A percentile compares a stretch with the other conserved stretches of the same genome.
These are phyloP conservation scores for Xylaria sp. DNA, from an alignment of 2,329 filamentous ascomycete genomes.

Conservation along the genomic window DNA sequence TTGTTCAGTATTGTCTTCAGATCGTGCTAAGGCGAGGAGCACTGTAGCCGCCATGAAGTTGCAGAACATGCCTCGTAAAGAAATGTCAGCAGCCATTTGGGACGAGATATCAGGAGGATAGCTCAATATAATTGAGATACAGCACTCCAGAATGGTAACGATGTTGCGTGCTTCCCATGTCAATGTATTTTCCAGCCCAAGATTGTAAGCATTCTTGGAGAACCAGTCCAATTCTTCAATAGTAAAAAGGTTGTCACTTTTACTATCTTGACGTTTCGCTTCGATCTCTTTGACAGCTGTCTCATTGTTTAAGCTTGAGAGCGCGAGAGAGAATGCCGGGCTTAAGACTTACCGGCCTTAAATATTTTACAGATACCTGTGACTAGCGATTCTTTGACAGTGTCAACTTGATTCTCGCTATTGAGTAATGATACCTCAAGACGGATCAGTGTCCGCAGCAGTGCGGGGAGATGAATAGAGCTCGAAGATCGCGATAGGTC, in stretches of 20 bases:
- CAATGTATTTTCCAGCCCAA: slow-evolving; percentile 67
- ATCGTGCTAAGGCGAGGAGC: slow-evolving; percentile 57
- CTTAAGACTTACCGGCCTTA: slow-evolving; percentile 46
- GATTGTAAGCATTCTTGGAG: slow-evolving; percentile 79
- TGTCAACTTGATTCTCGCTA: slow-evolving; percentile 30
- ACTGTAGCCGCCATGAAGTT: slow-evolving; percentile 68
- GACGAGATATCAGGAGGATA: slow-evolving; percentile 55
- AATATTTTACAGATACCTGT: slow-evolving; percentile 61
- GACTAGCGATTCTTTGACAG: slow-evolving; percentile 34
- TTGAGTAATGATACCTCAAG: slow-evolving; percentile 53
- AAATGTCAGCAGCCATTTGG: slow-evolving; percentile 53
- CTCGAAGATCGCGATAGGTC: slow-evolving; percentile 54
- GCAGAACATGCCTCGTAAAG: slow-evolving; percentile 69
- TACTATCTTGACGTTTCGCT: slow-evolving; percentile 45
- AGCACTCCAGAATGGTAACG: slow-evolving; percentile 61
- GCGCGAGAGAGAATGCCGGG: neutral
- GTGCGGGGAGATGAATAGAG: slow-evolving; percentile 63
- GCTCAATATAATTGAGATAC: slow-evolving; percentile 56
- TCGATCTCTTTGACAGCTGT: slow-evolving; percentile 50
- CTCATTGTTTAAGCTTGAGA: slow-evolving; percentile 21
- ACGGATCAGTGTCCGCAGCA: slow-evolving; percentile 67
- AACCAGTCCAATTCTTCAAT: slow-evolving; percentile 80
- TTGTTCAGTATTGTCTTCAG: slow-evolving; percentile 54
- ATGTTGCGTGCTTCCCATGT: slow-evolving; percentile 59
- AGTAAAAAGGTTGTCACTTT: slow-evolving; percentile 60